Conservation (phyloP, 2,329 filamentous ascomycete species). For the Chaetomiaceae sp. region DNA sequence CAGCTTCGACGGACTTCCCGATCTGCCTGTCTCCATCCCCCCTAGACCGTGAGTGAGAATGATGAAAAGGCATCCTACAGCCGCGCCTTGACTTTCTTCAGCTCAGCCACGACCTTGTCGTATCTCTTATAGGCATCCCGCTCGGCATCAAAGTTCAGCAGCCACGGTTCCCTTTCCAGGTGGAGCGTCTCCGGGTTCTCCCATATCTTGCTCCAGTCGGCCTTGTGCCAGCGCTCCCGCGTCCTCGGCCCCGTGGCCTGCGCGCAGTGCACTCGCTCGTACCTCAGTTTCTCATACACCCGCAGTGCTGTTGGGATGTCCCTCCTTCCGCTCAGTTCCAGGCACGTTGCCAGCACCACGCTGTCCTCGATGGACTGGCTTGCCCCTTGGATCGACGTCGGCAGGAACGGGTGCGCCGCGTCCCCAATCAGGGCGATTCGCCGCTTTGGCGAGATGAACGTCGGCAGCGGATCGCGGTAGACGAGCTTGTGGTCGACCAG, state of each 20-base stretch:
- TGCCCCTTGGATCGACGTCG: constrained; percentile 35
- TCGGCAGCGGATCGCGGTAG: constrained; percentile 29
- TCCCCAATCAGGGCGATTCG: constrained; percentile 37
- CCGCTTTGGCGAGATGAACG: constrained; percentile 30
- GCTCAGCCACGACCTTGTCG: constrained; percentile 12
- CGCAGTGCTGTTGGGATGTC: constrained; percentile 25
- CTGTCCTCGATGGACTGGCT: constrained; percentile 39
- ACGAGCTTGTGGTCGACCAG: constrained; percentile 27
- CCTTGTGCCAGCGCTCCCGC: constrained; percentile 29
- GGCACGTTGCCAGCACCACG: constrained; percentile 33
- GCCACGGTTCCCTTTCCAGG: constrained; percentile 27
- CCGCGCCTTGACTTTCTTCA: constrained; percentile 11
- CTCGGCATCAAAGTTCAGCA: constrained; percentile 29
- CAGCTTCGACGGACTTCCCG: too few species aligned
- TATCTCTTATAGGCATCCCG: constrained; percentile 27
- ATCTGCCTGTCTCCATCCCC: neutral
- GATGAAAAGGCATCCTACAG: too few species aligned
- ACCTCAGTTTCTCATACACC: constrained; percentile 29
- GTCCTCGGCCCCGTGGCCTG: constrained; percentile 30
- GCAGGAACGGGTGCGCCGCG: constrained; percentile 36
- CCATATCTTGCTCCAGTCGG: constrained; percentile 26
- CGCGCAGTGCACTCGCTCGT: constrained; percentile 27
- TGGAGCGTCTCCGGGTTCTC: constrained; percentile 27
- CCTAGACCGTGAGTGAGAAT: too few species aligned
- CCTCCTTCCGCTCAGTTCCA: constrained; percentile 19